Conservation (phyloP, 352 stramenopile genomes). For the Phytopythium montanum region DNA sequence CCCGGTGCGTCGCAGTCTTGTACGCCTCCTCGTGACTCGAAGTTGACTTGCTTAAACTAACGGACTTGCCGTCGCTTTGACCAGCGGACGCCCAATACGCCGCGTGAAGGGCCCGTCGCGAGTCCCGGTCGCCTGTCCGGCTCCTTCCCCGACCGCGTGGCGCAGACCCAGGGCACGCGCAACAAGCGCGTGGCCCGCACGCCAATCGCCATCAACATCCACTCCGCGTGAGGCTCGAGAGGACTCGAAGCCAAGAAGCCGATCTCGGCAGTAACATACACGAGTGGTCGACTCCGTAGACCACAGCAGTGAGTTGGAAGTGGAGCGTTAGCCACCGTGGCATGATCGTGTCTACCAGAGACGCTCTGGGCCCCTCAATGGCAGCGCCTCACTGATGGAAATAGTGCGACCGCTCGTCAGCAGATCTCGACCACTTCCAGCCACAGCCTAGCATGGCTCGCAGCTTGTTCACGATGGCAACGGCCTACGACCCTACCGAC, state of each 20-base stretch:
- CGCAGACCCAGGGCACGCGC: conserved; percentile 50
- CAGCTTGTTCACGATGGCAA: conserved; percentile 2
- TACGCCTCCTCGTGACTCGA: not conserved
- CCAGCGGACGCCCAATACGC: conserved; percentile 5
- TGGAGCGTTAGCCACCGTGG: too few species aligned
- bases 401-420: conserved; percentile 2
- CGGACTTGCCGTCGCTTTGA: too few species aligned
- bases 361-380: not conserved
- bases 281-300: not conserved
- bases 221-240: conserved; percentile 5
- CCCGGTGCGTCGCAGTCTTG: conserved; percentile 18
- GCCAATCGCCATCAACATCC: conserved; percentile 66
- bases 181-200: conserved; percentile 75
- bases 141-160: conserved; percentile 17
- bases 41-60: too few species aligned
- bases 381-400: too few species aligned
- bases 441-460: not conserved
- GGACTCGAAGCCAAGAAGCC: not conserved
- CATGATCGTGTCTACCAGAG: not conserved
- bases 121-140: not conserved
- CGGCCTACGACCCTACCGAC: conserved; percentile 35
- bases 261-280: not conserved
- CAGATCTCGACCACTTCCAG: too few species aligned
- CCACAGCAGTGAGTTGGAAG: not conserved
- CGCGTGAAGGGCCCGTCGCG: not conserved